A percentile compares a stretch with the other conserved stretches of the same genome.
Evolutionary conservation across 2,329 filamentous ascomycete genomes (phyloP).

Genomic region (Penicillium sp.): DNA sequence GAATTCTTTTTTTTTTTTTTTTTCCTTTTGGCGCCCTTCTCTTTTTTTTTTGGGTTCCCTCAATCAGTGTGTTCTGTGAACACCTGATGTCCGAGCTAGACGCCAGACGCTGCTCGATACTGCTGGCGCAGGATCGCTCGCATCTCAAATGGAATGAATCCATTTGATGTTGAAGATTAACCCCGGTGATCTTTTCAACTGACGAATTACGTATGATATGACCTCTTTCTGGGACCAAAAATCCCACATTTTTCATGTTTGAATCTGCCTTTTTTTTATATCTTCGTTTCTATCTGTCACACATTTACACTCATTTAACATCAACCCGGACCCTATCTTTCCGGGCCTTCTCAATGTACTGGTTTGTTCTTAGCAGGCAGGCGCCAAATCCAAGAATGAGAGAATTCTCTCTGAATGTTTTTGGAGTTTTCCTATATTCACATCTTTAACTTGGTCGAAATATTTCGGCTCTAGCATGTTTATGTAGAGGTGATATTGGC

Average conservation of each 20-base stretch:
- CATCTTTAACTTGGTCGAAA: not conserved
- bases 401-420: not conserved
- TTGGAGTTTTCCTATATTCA: not conserved
- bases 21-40: not conserved
- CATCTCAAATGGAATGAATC: not conserved
- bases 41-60: too few species aligned
- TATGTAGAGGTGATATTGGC: slow-evolving; percentile 1
- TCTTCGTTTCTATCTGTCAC: not conserved
- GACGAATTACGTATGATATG: slow-evolving; percentile 8
- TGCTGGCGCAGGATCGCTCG: slow-evolving; percentile 20
- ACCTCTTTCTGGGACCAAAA: not conserved
- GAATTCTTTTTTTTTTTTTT: too few species aligned
- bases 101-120: not conserved
- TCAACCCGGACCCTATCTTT: not conserved
- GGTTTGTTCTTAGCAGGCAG: not conserved
- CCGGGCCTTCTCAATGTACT: not conserved
- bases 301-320: not conserved
- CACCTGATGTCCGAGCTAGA: not conserved
- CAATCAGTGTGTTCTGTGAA: not conserved
- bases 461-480: not conserved
- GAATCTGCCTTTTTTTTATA: slow-evolving; percentile 2
- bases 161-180: not conserved
- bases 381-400: not conserved
- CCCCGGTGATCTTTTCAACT: not conserved
- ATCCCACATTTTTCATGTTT: not conserved